These are phyloP conservation scores for Dryas drummondii DNA, from an alignment of 306 rosid genomes.

Conservation along the genomic window DNA sequence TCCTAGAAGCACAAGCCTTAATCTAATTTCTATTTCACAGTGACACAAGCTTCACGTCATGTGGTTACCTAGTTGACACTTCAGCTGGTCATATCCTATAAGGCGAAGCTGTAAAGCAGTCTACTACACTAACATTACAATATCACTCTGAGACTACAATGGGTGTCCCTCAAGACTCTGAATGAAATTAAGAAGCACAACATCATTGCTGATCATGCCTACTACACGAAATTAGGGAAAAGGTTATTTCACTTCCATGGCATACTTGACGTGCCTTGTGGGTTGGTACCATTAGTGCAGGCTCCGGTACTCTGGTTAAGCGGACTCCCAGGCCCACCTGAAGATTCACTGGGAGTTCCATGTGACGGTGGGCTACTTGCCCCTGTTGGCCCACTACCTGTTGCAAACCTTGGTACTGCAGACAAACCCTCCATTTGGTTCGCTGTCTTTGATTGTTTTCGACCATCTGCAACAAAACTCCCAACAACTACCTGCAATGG, in stretches of 20 bases:
- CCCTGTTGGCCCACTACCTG: slow-evolving; percentile 35
- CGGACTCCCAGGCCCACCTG: slow-evolving; percentile 49
- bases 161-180: slow-evolving; percentile 7
- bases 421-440: slow-evolving; percentile 26
- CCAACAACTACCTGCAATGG: slow-evolving; percentile 57
- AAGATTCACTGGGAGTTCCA: slow-evolving; percentile 45
- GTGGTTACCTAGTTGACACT: neutral
- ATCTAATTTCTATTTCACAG: no score
- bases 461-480: slow-evolving; percentile 48
- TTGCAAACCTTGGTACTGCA: slow-evolving; percentile 24
- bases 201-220: slow-evolving; percentile 3
- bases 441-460: slow-evolving; percentile 38
- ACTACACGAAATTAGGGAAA: slow-evolving; percentile 30
- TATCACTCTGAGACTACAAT: slow-evolving; percentile 28
- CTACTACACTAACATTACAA: slow-evolving; percentile 29
- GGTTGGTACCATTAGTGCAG: slow-evolving; percentile 46
- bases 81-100: slow-evolving; percentile 11
- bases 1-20: no score
- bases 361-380: slow-evolving; percentile 41
- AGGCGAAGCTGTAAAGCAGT: slow-evolving; percentile 2
- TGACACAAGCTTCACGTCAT: no score
- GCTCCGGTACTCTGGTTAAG: slow-evolving; percentile 39
- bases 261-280: slow-evolving; percentile 47
- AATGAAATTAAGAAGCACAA: slow-evolving; percentile 4
- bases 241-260: slow-evolving; percentile 53